Evolutionary conservation across 1,139 yeast species (phyloP).

Genomic region (Saccharomyces uvarum): DNA sequence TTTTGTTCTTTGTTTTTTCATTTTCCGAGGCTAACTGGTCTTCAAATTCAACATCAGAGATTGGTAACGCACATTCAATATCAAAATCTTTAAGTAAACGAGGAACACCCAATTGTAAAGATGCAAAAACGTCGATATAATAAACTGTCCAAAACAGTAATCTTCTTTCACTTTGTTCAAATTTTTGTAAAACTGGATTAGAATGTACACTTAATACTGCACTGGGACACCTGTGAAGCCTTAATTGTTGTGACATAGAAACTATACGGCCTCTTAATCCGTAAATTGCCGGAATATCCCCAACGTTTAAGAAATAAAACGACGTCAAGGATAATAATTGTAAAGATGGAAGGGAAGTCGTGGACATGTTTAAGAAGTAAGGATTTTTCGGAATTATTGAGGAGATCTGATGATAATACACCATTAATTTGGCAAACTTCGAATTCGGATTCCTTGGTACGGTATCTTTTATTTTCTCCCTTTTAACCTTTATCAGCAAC

Average conservation of each 20-base stretch:
- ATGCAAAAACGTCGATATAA: conserved; percentile 66
- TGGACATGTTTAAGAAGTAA: conserved; percentile 39
- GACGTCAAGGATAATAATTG: conserved; percentile 64
- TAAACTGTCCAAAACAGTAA: conserved; percentile 80
- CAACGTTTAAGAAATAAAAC: conserved; percentile 64
- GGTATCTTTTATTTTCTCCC: conserved; percentile 14
- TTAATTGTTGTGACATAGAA: conserved; percentile 78
- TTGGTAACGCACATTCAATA: conserved; percentile 79
- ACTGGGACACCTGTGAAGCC: conserved; percentile 82
- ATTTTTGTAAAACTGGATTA: conserved; percentile 48
- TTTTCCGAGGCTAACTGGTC: conserved; percentile 33
- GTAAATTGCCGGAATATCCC: conserved; percentile 68
- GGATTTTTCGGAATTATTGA: conserved; percentile 40
- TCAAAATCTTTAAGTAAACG: conserved; percentile 70
- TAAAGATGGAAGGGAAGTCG: conserved; percentile 60
- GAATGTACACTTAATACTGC: conserved; percentile 55
- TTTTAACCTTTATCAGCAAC: conserved; percentile 34
- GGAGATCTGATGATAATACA: conserved; percentile 46
- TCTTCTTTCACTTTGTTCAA: conserved; percentile 77
- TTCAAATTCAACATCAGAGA: conserved; percentile 49
- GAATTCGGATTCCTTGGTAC: not conserved
- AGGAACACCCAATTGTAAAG: conserved; percentile 76
- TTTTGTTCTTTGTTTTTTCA: not conserved
- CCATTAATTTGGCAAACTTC: conserved; percentile 24
- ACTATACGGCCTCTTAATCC: conserved; percentile 68